These are phyloP conservation scores for Wickerhamiella brachini DNA, from an alignment of 805 yeast genomes.

Conservation along the genomic window DNA sequence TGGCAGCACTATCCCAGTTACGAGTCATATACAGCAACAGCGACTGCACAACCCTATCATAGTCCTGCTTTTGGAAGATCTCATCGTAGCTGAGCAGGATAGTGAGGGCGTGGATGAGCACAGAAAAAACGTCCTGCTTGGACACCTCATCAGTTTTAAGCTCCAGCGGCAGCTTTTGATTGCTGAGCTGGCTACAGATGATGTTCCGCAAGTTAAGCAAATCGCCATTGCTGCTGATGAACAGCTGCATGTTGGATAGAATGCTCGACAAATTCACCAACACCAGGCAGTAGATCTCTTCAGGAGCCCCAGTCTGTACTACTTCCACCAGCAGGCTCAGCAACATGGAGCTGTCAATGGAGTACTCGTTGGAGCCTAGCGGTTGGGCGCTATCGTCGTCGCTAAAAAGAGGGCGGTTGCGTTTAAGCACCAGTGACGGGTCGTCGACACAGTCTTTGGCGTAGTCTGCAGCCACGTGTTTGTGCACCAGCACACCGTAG, in stretches of 20 bases:
- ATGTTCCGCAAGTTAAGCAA: constrained; percentile 31
- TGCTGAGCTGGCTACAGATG: constrained; percentile 42
- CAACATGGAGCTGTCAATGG: constrained; percentile 39
- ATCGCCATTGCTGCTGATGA: constrained; percentile 28
- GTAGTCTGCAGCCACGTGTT: constrained; percentile 27
- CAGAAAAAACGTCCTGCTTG: constrained; percentile 21
- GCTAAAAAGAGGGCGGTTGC: neutral
- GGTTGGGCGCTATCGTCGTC: neutral
- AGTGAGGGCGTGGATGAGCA: constrained; percentile 43
- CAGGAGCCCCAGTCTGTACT: constrained; percentile 38
- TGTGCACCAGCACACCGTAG: constrained; percentile 16
- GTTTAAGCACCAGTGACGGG: constrained; percentile 21
- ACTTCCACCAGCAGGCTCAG: constrained; percentile 31
- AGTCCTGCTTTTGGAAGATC: constrained; percentile 39
- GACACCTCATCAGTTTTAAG: neutral
- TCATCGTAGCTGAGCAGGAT: constrained; percentile 37
- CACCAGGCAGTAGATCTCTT: constrained; percentile 53
- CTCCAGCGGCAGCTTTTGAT: constrained; percentile 2
- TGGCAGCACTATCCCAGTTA: constrained; percentile 50
- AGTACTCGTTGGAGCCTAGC: constrained; percentile 6
- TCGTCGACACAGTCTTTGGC: constrained; percentile 25
- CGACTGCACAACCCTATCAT: constrained; percentile 49
- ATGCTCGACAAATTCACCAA: constrained; percentile 60
- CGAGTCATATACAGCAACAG: constrained; percentile 49
- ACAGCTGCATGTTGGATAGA: constrained; percentile 42